phyloP scores from a whole-genome alignment of 2,329 filamentous ascomycete species.

The Zymoseptoria pseudotritici region DNA sequence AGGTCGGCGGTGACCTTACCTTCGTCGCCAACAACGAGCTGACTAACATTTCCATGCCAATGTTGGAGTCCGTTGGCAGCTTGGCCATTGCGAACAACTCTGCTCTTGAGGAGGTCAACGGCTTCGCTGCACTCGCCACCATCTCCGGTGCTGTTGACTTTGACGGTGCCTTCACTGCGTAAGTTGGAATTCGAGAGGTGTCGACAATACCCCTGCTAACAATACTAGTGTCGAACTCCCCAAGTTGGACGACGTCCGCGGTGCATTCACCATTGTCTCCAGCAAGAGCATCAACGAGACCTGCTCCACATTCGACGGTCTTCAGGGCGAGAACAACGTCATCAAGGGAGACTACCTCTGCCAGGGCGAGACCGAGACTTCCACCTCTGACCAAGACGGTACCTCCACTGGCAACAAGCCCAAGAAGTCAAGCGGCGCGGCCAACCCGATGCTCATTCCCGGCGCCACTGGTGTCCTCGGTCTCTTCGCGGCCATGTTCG shows the following conservation, averaged over 20 bases:
- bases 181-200: conserved; percentile 36
- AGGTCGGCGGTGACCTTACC: conserved; percentile 51
- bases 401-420: conserved; percentile 24
- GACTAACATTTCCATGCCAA: conserved; percentile 68
- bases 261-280: conserved; percentile 46
- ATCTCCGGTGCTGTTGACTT: conserved; percentile 78
- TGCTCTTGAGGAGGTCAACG: conserved; percentile 54
- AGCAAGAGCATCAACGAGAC: conserved; percentile 33
- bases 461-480: conserved; percentile 40
- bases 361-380: conserved; percentile 27
- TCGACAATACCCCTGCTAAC: conserved; percentile 27
- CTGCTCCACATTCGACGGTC: conserved; percentile 36
- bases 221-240: conserved; percentile 60
- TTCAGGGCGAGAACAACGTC: conserved; percentile 33
- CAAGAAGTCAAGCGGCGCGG: conserved; percentile 29
- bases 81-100: conserved; percentile 90
- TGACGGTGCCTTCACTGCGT: conserved; percentile 76
- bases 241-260: conserved; percentile 38
- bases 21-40: conserved; percentile 51
- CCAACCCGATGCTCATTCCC: conserved; percentile 35
- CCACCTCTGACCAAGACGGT: conserved; percentile 19
- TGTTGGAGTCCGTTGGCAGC: conserved; percentile 65
- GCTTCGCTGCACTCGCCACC: conserved; percentile 60
- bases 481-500: conserved; percentile 42
- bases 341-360: conserved; percentile 41